Conservation (phyloP, 2,329 filamentous ascomycete genomes). For the Diaporthe sp. region DNA sequence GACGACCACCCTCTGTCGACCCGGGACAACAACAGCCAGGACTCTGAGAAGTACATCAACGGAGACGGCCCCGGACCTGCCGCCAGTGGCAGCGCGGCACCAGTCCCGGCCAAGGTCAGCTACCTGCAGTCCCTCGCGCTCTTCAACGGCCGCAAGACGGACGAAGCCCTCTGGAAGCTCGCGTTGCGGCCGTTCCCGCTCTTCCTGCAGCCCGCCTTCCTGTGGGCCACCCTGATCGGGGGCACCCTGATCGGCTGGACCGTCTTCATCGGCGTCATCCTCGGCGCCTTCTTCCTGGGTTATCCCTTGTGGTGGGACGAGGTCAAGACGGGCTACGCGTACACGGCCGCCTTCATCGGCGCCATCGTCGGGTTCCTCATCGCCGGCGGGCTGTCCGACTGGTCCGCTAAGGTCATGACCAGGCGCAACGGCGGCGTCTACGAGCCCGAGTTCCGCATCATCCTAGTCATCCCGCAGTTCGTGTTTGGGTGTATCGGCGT, state of each 20-base stretch:
- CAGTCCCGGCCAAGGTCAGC: constrained; percentile 61
- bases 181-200: constrained; percentile 82
- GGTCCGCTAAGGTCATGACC: constrained; percentile 76
- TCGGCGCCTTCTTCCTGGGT: constrained; percentile 84
- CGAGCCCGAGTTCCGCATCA: constrained; percentile 89
- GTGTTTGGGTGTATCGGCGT: constrained; percentile 81
- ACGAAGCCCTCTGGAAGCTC: constrained; percentile 76
- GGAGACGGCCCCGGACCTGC: constrained; percentile 44
- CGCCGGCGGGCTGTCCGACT: constrained; percentile 80
- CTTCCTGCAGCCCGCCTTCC: constrained; percentile 84
- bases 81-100: background rate
- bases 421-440: constrained; percentile 82
- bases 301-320: constrained; percentile 85
- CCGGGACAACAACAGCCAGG: constrained; percentile 2
- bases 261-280: constrained; percentile 86
- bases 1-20: background rate
- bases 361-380: constrained; percentile 81
- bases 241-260: constrained; percentile 95
- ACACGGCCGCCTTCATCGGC: constrained; percentile 87
- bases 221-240: constrained; percentile 85
- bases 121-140: constrained; percentile 71
- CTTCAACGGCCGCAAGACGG: constrained; percentile 85
- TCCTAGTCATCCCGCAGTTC: constrained; percentile 85
- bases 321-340: constrained; percentile 85
- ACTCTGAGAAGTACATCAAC: constrained; percentile 15